Conservation (phyloP, 169 alveolate species). For the Eimeria mitis region DNA sequence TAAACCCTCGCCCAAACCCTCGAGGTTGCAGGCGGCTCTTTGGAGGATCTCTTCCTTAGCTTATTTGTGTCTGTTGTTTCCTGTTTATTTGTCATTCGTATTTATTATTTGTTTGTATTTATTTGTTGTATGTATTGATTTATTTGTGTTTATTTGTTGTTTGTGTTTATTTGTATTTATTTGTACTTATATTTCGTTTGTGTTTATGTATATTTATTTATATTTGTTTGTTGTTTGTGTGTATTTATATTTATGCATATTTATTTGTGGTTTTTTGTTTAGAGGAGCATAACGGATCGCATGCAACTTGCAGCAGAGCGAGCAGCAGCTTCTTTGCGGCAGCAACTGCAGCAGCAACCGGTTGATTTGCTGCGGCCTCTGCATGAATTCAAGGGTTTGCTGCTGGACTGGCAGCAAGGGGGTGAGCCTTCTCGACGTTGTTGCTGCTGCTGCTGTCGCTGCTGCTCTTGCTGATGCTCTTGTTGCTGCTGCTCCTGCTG, state of each 20-base stretch:
- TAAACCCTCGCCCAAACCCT: not conserved
- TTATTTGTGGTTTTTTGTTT: not conserved
- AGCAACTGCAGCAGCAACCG: conserved; percentile 42
- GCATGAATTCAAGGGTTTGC: conserved; percentile 51
- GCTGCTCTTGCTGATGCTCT: not conserved
- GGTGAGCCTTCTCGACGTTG: not conserved
- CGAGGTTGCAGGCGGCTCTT: too few relatives aligned
- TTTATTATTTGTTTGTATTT: not conserved
- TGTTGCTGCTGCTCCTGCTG: not conserved
- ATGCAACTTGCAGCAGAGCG: not conserved
- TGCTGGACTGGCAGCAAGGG: conserved; percentile 53
- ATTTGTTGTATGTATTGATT: not conserved
- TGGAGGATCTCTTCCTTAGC: too few relatives aligned
- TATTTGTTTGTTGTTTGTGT: not conserved
- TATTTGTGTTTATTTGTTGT: not conserved
- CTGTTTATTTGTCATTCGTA: not conserved
- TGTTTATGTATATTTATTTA: not conserved
- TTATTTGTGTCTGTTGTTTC: too few relatives aligned
- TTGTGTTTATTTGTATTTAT: not conserved
- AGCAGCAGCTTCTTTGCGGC: not conserved
- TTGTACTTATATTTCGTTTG: not conserved
- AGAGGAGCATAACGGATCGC: not conserved
- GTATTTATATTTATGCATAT: not conserved
- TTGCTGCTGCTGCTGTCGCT: not conserved
- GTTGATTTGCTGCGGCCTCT: conserved; percentile 57